Evolutionary conservation across 2,329 filamentous ascomycete genomes (phyloP), one percentile per base, ranked within the genome.

Genomic region (Exophiala spinifera): DNA sequence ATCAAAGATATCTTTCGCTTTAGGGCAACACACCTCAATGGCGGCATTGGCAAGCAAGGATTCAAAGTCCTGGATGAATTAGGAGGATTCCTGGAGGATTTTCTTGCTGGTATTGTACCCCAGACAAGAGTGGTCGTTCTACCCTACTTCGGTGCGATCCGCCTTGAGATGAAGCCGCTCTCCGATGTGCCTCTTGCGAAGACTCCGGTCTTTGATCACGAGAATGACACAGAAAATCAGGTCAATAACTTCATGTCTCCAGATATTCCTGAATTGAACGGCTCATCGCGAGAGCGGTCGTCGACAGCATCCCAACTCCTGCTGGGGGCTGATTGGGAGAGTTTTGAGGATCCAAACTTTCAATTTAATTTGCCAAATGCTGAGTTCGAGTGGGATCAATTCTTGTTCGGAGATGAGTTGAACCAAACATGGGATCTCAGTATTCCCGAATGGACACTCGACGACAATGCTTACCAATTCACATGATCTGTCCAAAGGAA

Each of bases 1-100:
- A 31, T 62, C 25, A 62, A 63, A 37, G 61, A 63, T n/a, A 49
- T 61, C 31, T 61, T 63, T 51, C 57, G 60, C 33, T 63, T 62
- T 20, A 49, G 61, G 8, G 56, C 55, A n/a, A 46, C 25, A 3
- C 49, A 59, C 37, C 57, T 59, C 28, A 60, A 53, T 21, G 60
- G 61, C 20, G 15, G 33, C 10, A 63, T 63, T 37, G 61, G 59
- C 34, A 57, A 57, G 34, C 61, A 63, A 36, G 60, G 61, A 8
- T 40, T 62, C 6, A 51, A 49, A 21, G 57, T 62, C 2, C 39
- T 63, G 10, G 57, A 61, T 34, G 55, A 56, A 46, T 40, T 63
- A n/a, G 58, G 55, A 21, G 57, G 45, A 6, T 63, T 62, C 43
- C 23, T 61, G 15, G 51, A 54, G 17, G 55, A 59, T 7, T 56